phyloP scores from a whole-genome alignment of 2,329 filamentous ascomycete species.

The Aspergillus sp. region DNA sequence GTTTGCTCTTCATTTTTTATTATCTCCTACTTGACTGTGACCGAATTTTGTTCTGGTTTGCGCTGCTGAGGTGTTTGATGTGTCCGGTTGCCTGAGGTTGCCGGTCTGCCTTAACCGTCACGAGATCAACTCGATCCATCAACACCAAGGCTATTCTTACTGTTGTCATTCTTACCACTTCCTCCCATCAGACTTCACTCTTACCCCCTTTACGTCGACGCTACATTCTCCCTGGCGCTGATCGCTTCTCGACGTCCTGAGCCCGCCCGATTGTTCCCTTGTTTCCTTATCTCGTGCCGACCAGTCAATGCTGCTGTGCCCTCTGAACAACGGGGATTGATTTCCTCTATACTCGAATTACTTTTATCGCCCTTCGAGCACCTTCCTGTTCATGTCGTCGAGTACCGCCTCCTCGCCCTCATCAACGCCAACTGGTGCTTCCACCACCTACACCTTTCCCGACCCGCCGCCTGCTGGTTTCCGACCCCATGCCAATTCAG shows the following conservation, averaged over 20 bases:
- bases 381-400: slow-evolving; percentile 24
- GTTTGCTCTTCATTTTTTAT: background rate
- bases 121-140: background rate
- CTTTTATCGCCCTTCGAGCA: background rate
- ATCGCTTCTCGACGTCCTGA: background rate
- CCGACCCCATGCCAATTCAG: slow-evolving; percentile 15
- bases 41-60: background rate
- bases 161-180: too few species aligned
- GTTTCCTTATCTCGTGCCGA: slow-evolving; percentile 16
- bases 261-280: background rate
- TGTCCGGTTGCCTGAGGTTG: background rate
- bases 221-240: background rate
- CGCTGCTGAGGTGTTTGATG: background rate
- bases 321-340: slow-evolving; percentile 32
- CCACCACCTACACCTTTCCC: slow-evolving; percentile 9
- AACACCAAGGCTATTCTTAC: too few species aligned
- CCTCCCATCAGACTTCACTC: background rate
- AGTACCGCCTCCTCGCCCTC: slow-evolving; percentile 16
- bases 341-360: slow-evolving; percentile 20
- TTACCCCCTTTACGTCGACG: background rate
- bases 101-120: background rate
- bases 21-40: background rate
- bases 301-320: slow-evolving; percentile 32
- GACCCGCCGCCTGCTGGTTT: slow-evolving; percentile 5
- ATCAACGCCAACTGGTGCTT: slow-evolving; percentile 9